These are phyloP conservation scores for Astrocystis sublimbata DNA, from an alignment of 495 filamentous ascomycete species.

Conservation along the genomic window DNA sequence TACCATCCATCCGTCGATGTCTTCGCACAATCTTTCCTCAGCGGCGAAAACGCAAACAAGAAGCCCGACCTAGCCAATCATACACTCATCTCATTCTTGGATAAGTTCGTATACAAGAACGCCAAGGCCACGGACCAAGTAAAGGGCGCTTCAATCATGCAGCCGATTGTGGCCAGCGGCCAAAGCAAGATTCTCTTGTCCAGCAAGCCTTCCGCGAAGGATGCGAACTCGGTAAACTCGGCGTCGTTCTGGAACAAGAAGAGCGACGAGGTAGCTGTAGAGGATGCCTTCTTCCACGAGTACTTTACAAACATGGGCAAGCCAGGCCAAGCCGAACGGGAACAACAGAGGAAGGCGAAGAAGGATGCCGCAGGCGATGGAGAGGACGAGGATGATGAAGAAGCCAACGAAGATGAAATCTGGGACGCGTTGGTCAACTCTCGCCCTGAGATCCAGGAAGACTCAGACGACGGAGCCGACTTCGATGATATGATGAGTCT, in stretches of 20 bases:
- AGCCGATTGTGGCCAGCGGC: slow-evolving; percentile 72
- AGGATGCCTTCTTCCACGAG: slow-evolving; percentile 97
- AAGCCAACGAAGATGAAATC: slow-evolving; percentile 72
- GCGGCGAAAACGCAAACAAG: slow-evolving; percentile 65
- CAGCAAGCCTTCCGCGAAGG: slow-evolving; percentile 49
- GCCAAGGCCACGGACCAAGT: slow-evolving; percentile 65
- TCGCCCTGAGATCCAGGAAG: slow-evolving; percentile 72
- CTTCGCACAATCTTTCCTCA: slow-evolving; percentile 70
- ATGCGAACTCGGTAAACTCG: slow-evolving; percentile 68
- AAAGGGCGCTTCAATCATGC: slow-evolving; percentile 90
- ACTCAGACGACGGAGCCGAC: slow-evolving; percentile 56
- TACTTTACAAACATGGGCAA: slow-evolving; percentile 86
- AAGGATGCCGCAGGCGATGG: slow-evolving; percentile 45
- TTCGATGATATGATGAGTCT: slow-evolving; percentile 45
- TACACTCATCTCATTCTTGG: slow-evolving; percentile 90
- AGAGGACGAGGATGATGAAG: slow-evolving; percentile 52
- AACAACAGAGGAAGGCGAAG: slow-evolving; percentile 53
- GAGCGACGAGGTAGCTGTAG: slow-evolving; percentile 77
- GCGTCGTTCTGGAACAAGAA: slow-evolving; percentile 91
- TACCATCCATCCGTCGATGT: slow-evolving; percentile 96
- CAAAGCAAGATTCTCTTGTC: slow-evolving; percentile 65
- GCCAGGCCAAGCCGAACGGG: slow-evolving; percentile 54
- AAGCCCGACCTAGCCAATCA: slow-evolving; percentile 88
- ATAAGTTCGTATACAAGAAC: slow-evolving; percentile 94
- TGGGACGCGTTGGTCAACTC: slow-evolving; percentile 90